Percentiles rank a stretch among this genome's conserved stretches.
Evolutionary conservation across 164 flowering plant species (phyloP).

Genomic region (Macadamia integrifolia): DNA sequence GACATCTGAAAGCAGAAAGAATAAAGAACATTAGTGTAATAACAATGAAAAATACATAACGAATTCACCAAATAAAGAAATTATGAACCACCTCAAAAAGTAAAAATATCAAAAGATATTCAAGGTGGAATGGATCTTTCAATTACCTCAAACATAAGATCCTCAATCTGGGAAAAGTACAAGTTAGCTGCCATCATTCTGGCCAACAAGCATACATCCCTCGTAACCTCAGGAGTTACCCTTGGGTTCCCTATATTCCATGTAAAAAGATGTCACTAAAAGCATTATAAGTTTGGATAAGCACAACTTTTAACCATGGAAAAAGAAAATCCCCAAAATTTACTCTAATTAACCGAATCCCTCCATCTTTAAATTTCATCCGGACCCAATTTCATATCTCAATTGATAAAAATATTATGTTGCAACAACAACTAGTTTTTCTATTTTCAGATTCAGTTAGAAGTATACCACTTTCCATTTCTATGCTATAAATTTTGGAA

Average conservation of each 20-base stretch:
- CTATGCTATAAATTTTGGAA: too few species aligned
- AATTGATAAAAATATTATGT: too few species aligned
- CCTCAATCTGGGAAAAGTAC: conserved; percentile 82
- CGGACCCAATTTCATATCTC: too few species aligned
- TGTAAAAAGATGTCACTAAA: conserved; percentile 1
- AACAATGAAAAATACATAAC: not conserved
- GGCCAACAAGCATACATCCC: conserved; percentile 87
- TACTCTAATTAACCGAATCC: not conserved
- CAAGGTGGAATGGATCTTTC: not conserved
- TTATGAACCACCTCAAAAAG: not conserved
- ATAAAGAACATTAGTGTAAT: not conserved
- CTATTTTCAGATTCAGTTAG: too few species aligned
- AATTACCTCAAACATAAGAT: conserved; percentile 81
- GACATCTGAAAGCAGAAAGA: conserved; percentile 46
- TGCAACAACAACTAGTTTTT: too few species aligned
- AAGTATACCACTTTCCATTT: too few species aligned
- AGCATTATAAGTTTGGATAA: not conserved
- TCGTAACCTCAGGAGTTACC: conserved; percentile 90
- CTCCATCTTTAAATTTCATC: too few species aligned
- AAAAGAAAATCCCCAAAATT: not conserved
- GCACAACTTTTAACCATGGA: not conserved
- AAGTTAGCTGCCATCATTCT: conserved; percentile 96
- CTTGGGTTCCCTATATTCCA: conserved; percentile 70
- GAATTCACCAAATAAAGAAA: not conserved
- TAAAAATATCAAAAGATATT: not conserved